A percentile compares a stretch with the other conserved stretches of the same genome.
These are phyloP conservation scores for Exophiala calicioides DNA, from an alignment of 2,329 filamentous ascomycete species.

Conservation along the genomic window DNA sequence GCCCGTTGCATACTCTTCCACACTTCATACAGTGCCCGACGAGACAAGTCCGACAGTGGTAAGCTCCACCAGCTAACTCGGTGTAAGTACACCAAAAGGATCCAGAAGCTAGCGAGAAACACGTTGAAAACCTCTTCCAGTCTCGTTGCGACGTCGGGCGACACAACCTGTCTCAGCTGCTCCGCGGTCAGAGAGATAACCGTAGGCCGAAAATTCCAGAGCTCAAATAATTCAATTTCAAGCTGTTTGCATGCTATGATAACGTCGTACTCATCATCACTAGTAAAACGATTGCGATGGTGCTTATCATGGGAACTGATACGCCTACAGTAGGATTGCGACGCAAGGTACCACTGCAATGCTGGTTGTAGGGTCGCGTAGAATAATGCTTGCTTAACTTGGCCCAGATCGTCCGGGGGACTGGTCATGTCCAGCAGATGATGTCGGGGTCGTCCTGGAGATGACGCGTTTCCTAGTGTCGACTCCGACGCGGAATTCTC, in stretches of 20 bases:
- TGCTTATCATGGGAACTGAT: slow-evolving; percentile 4
- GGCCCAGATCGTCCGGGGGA: too few relatives aligned
- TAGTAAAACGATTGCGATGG: slow-evolving; percentile 5
- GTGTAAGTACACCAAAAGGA: slow-evolving; percentile 11
- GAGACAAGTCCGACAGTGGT: background rate
- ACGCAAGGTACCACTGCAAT: slow-evolving; percentile 5
- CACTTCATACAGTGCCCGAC: background rate
- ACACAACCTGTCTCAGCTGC: background rate
- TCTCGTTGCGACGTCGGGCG: background rate
- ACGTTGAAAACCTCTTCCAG: slow-evolving; percentile 6
- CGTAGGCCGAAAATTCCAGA: slow-evolving; percentile 3
- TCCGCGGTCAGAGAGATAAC: slow-evolving; percentile 2
- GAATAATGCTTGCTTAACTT: slow-evolving; percentile 10
- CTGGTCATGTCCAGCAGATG: too few relatives aligned
- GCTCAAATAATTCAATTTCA: slow-evolving; percentile 4
- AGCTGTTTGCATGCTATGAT: slow-evolving; percentile 11
- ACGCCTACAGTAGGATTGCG: slow-evolving; percentile 13
- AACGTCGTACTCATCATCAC: slow-evolving; percentile 11
- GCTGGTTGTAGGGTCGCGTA: slow-evolving; percentile 7
- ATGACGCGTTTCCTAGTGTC: background rate
- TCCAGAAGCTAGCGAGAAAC: slow-evolving; percentile 11
- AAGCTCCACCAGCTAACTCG: slow-evolving; percentile 12
- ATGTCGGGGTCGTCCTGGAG: too few relatives aligned
- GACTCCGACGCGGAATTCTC: too few relatives aligned
- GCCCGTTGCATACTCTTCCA: slow-evolving; percentile 3